Conservation (phyloP, 1,139 yeast species). For the Lodderomyces pseudojiufengensis region DNA sequence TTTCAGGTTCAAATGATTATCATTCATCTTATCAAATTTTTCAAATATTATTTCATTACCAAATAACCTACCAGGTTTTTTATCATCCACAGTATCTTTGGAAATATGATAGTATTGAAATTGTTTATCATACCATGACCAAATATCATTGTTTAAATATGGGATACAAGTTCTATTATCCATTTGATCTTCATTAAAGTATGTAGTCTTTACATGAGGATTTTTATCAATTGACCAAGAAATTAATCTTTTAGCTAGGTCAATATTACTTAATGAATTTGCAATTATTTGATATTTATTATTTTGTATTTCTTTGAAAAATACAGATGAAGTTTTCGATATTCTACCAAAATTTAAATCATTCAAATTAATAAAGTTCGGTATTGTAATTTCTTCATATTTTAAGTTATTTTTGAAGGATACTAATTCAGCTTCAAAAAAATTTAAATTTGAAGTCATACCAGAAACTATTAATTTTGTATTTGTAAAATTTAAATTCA, state of each 20-base stretch:
- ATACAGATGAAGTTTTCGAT: slow-evolving; percentile 33
- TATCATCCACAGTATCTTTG: slow-evolving; percentile 4
- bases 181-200: slow-evolving; percentile 11
- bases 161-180: slow-evolving; percentile 20
- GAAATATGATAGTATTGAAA: slow-evolving; percentile 16
- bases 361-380: slow-evolving; percentile 20
- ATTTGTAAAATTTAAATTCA: slow-evolving; percentile 1
- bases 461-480: slow-evolving; percentile 7
- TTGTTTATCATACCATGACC: slow-evolving; percentile 33
- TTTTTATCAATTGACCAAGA: slow-evolving; percentile 39
- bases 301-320: slow-evolving; percentile 22
- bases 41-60: slow-evolving; percentile 10
- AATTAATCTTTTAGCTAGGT: slow-evolving; percentile 35
- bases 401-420: slow-evolving; percentile 9
- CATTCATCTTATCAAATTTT: slow-evolving; percentile 12
- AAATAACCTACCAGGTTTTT: slow-evolving; percentile 2
- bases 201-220: slow-evolving; percentile 22
- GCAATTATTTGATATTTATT: slow-evolving; percentile 13
- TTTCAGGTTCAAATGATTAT: slow-evolving; percentile 4
- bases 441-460: slow-evolving; percentile 3
- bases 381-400: slow-evolving; percentile 31
- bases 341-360: slow-evolving; percentile 25
- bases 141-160: slow-evolving; percentile 29
- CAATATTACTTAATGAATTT: slow-evolving; percentile 17
- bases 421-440: slow-evolving; percentile 5